Percentiles rank a stretch among this genome's conserved stretches.
Evolutionary conservation across 116 monocot genomes (phyloP).

Genomic region (Phalaenopsis hybrid): DNA sequence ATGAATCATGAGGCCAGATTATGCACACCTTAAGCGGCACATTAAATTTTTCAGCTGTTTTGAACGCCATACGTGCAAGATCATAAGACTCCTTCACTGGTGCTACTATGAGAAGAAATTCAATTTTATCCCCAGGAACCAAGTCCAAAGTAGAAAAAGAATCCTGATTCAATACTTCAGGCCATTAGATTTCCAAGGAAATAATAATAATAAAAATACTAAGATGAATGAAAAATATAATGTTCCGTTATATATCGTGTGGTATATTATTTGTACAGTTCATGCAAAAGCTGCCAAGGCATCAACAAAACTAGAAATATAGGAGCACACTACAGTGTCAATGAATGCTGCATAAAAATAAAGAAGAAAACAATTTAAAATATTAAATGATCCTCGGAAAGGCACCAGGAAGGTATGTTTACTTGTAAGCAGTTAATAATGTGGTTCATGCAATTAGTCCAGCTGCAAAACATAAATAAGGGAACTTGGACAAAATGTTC

Average conservation of each 20-base stretch:
- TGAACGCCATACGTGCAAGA: conserved; percentile 45
- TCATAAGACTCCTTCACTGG: conserved; percentile 66
- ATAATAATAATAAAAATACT: background rate
- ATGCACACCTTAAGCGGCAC: conserved; percentile 59
- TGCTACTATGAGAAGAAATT: conserved; percentile 77
- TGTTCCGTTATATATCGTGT: background rate
- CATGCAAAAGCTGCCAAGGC: no score
- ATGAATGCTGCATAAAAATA: no score
- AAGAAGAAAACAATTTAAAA: no score
- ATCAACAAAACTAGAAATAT: no score
- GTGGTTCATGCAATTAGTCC: no score
- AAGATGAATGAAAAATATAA: background rate
- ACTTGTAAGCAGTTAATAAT: no score
- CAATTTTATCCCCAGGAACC: conserved; percentile 61
- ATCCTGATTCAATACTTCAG: conserved; percentile 33
- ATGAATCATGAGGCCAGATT: conserved; percentile 70
- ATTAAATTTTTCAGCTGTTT: conserved; percentile 37
- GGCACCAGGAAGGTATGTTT: no score
- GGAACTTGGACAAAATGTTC: no score
- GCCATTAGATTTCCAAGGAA: background rate
- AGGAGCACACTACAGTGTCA: no score
- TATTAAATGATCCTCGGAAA: no score
- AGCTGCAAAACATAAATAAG: no score
- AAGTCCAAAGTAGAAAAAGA: conserved; percentile 79
- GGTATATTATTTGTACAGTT: no score